Evolutionary conservation across 2,329 filamentous ascomycete genomes (phyloP).

Genomic region (Penicillium thymicola): DNA sequence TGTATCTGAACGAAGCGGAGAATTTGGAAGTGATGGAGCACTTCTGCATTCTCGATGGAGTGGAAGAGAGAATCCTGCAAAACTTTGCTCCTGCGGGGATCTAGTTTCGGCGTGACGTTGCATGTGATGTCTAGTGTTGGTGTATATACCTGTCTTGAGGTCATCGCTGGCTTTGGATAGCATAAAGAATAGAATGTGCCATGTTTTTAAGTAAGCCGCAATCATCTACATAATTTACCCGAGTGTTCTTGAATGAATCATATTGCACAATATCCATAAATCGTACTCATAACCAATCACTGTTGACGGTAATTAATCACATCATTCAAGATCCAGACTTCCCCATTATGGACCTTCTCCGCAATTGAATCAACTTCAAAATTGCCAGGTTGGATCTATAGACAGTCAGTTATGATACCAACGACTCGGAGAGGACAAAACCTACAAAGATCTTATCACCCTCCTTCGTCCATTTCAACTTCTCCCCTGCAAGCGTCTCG

Average conservation of each 20-base stretch:
- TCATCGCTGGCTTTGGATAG: conserved; percentile 8
- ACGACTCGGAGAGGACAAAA: conserved; percentile 14
- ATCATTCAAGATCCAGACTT: conserved; percentile 73
- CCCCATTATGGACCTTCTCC: conserved; percentile 77
- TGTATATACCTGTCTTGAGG: conserved; percentile 11
- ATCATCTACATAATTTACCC: background rate
- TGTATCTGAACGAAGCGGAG: conserved; percentile 88
- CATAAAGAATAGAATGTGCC: conserved; percentile 8
- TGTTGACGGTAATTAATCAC: conserved; percentile 53
- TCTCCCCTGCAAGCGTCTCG: conserved; percentile 64
- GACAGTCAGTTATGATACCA: background rate
- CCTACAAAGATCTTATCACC: conserved; percentile 63
- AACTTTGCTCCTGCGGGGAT: conserved; percentile 32
- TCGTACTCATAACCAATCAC: conserved; percentile 11
- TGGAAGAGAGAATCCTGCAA: conserved; percentile 77
- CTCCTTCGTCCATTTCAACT: conserved; percentile 78
- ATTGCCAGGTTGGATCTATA: conserved; percentile 63
- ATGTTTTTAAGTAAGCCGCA: background rate
- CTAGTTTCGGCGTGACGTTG: conserved; percentile 5
- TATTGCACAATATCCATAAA: background rate
- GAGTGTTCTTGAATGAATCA: background rate
- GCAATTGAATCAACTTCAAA: conserved; percentile 74
- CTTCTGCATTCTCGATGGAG: conserved; percentile 82
- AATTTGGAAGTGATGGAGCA: conserved; percentile 95
- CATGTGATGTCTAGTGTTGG: background rate